Evolutionary conservation across 768 basidiomycete species (phyloP).

Genomic region (Podaxis carcinomalis): DNA sequence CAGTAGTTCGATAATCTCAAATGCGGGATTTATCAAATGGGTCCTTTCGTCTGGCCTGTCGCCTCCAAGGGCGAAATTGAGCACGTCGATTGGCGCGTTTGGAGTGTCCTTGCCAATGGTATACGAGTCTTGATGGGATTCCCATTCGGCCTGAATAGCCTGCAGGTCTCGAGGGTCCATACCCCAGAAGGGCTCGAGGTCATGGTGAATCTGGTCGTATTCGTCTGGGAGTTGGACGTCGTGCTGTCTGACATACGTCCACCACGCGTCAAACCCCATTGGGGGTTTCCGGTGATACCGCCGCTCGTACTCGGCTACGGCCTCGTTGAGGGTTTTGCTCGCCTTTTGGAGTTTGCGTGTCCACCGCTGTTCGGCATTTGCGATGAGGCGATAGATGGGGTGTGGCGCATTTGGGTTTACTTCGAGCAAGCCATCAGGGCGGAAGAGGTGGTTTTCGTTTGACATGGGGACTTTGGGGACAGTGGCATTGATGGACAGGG

Average conservation of each 20-base stretch:
- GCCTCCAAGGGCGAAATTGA: slow-evolving; percentile 25
- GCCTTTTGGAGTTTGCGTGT: slow-evolving; percentile 54
- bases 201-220: slow-evolving; percentile 67
- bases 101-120: slow-evolving; percentile 32
- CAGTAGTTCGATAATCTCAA: slow-evolving; percentile 35
- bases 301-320: slow-evolving; percentile 70
- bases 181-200: slow-evolving; percentile 80
- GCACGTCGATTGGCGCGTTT: slow-evolving; percentile 21
- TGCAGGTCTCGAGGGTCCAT: slow-evolving; percentile 40
- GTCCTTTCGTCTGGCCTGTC: slow-evolving; percentile 16
- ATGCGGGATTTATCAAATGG: slow-evolving; percentile 23
- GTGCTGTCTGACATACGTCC: slow-evolving; percentile 52
- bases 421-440: slow-evolving; percentile 34
- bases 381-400: slow-evolving; percentile 76
- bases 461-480: not conserved
- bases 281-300: slow-evolving; percentile 77
- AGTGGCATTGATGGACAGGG: not conserved
- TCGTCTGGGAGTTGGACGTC: slow-evolving; percentile 78
- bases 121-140: slow-evolving; percentile 32
- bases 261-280: slow-evolving; percentile 68
- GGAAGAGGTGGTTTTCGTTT: slow-evolving; percentile 24
- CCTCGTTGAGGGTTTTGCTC: slow-evolving; percentile 69
- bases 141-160: slow-evolving; percentile 30
- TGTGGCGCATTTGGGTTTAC: slow-evolving; percentile 44
- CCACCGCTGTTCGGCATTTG: slow-evolving; percentile 66